Percentiles rank a stretch among this genome's conserved stretches.
Evolutionary conservation across 1,284 basidiomycete genomes (phyloP).

Genomic region (Filobasidium uniguttulatum): DNA sequence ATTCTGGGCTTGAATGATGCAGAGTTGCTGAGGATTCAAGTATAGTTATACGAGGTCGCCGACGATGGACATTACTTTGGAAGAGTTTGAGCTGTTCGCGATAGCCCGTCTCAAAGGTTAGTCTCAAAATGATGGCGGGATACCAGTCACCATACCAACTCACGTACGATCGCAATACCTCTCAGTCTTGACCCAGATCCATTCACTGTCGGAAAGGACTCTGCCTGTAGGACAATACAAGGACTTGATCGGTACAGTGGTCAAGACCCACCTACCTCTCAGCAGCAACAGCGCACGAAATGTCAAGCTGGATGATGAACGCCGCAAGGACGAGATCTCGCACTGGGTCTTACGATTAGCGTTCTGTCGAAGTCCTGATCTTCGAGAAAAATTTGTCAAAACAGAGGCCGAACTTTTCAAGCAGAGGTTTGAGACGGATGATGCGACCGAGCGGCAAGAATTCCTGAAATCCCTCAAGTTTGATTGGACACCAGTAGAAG

Average conservation of each 20-base stretch:
- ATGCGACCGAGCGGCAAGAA: slow-evolving; percentile 46
- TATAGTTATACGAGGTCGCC: slow-evolving; percentile 5
- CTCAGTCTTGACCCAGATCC: slow-evolving; percentile 78
- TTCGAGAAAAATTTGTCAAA: slow-evolving; percentile 76
- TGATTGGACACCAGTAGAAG: slow-evolving; percentile 59
- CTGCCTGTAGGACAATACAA: slow-evolving; percentile 27
- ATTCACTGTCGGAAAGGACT: slow-evolving; percentile 48
- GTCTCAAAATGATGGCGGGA: neutral
- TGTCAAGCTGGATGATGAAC: slow-evolving; percentile 48
- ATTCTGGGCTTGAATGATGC: neutral
- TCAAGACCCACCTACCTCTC: slow-evolving; percentile 42
- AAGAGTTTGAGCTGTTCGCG: slow-evolving; percentile 89
- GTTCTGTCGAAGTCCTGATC: slow-evolving; percentile 89
- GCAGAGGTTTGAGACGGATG: slow-evolving; percentile 65
- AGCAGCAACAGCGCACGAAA: slow-evolving; percentile 46
- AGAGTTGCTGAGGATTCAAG: neutral
- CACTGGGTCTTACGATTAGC: slow-evolving; percentile 92
- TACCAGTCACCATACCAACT: neutral
- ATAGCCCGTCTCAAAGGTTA: slow-evolving; percentile 61
- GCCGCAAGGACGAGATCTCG: slow-evolving; percentile 74
- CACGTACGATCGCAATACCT: neutral
- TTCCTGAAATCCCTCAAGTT: slow-evolving; percentile 69
- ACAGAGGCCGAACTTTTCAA: slow-evolving; percentile 77
- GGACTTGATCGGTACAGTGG: slow-evolving; percentile 22
- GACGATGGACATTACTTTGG: slow-evolving; percentile 66